Evolutionary conservation across 164 flowering plant species (phyloP).

Genomic region (Magnolia sinica): DNA sequence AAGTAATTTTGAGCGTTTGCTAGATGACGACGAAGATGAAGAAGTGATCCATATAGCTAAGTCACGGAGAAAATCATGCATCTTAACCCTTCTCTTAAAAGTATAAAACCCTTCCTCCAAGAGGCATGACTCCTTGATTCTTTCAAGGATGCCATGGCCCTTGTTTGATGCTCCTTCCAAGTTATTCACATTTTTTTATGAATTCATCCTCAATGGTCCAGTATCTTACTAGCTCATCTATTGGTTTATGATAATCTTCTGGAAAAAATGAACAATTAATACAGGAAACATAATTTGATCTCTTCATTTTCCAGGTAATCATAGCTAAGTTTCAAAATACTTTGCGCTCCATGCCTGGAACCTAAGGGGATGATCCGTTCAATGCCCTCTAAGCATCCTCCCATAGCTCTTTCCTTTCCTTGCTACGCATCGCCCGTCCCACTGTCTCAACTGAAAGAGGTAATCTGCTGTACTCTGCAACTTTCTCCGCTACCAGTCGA

Average conservation of each 20-base stretch:
- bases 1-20: not conserved
- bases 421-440: not conserved
- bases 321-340: not conserved
- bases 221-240: not conserved
- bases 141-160: not conserved
- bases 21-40: not conserved
- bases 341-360: not conserved
- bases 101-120: not conserved
- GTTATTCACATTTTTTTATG: not conserved
- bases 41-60: not conserved
- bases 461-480: not conserved
- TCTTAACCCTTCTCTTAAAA: not conserved
- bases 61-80: conserved; percentile 6
- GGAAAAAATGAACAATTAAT: not conserved
- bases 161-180: not conserved
- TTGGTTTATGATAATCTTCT: not conserved
- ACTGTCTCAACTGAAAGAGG: not conserved
- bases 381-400: not conserved
- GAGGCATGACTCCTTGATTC: conserved; percentile 5
- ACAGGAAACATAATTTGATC: not conserved
- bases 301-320: not conserved
- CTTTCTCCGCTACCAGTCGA: not conserved
- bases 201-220: not conserved
- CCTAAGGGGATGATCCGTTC: not conserved
- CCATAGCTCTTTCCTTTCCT: not conserved